Percentiles rank a stretch among this genome's conserved stretches.
phyloP scores from a whole-genome alignment of 139 green algal genomes.

The Coelastrella sp. region DNA sequence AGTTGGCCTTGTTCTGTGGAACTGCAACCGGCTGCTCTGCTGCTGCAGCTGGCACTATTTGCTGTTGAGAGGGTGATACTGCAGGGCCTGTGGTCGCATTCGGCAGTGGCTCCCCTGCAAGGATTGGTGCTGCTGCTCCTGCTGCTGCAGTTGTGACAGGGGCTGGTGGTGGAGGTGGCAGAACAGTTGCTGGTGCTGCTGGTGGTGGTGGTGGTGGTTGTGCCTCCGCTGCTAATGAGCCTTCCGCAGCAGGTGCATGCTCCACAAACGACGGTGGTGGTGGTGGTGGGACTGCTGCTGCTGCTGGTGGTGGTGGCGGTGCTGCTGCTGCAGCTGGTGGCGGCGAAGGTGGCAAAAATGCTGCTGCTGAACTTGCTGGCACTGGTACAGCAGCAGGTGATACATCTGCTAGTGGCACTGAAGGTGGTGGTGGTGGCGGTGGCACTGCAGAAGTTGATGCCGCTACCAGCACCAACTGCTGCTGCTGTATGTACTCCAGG shows the following conservation, averaged over 20 bases:
- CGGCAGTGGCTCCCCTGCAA: no score
- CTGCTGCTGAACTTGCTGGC: not conserved
- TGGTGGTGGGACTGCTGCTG: not conserved
- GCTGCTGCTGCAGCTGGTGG: not conserved
- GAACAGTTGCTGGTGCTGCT: no score
- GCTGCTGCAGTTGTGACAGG: no score
- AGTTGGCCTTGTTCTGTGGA: no score
- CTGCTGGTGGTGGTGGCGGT: not conserved
- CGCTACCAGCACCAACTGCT: conserved; percentile 21
- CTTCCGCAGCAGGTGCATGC: not conserved
- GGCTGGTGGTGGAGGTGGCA: no score
- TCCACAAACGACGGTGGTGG: no score
- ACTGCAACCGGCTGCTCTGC: not conserved
- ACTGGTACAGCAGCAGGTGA: not conserved
- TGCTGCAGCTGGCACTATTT: not conserved
- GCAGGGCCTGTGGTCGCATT: no score
- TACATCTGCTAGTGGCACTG: not conserved
- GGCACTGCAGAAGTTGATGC: not conserved
- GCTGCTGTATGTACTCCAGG: conserved; percentile 17
- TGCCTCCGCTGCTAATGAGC: not conserved
- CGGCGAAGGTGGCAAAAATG: not conserved
- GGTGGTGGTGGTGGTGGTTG: not conserved
- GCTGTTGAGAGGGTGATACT: no score
- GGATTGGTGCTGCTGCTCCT: no score
- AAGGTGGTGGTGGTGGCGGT: not conserved